Conservation (phyloP, 768 basidiomycete genomes). For the Lactarius indigo region DNA sequence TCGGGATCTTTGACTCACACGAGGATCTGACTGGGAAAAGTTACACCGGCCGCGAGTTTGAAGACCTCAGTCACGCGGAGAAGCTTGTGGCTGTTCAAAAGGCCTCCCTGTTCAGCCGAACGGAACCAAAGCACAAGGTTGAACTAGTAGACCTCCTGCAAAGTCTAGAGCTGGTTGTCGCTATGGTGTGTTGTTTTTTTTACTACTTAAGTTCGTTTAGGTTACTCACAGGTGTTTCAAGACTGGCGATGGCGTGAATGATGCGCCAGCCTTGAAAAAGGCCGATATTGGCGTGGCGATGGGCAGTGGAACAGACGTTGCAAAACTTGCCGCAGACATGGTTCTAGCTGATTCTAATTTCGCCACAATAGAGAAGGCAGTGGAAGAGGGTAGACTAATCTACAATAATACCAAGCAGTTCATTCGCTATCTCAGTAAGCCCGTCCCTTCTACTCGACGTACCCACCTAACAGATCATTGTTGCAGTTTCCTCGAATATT, state of each 20-base stretch:
- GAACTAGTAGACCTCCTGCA: slow-evolving; percentile 94
- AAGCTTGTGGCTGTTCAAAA: slow-evolving; percentile 84
- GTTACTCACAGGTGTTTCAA: slow-evolving; percentile 32
- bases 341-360: slow-evolving; percentile 97
- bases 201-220: slow-evolving; percentile 6
- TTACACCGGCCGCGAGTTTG: slow-evolving; percentile 91
- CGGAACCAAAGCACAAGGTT: slow-evolving; percentile 93
- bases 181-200: slow-evolving; percentile 60
- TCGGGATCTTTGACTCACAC: slow-evolving; percentile 84
- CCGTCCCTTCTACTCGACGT: slow-evolving; percentile 3
- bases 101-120: slow-evolving; percentile 88
- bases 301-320: slow-evolving; percentile 98
- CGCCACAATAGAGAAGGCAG: slow-evolving; percentile 92
- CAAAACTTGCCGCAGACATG: slow-evolving; percentile 98
- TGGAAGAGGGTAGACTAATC: slow-evolving; percentile 96
- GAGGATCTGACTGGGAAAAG: slow-evolving; percentile 94
- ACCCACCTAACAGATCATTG: slow-evolving; percentile 15
- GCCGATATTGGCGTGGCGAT: slow-evolving; percentile 99
- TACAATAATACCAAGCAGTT: slow-evolving; percentile 99
- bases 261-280: slow-evolving; percentile 94
- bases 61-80: slow-evolving; percentile 72
- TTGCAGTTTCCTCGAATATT: slow-evolving; percentile 87
- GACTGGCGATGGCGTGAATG: slow-evolving; percentile 98
- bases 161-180: slow-evolving; percentile 86
- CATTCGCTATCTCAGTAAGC: slow-evolving; percentile 94